Base-by-base conservation (phyloP, 1,284 basidiomycete species). In the Rhodotorula sp. region DNA sequence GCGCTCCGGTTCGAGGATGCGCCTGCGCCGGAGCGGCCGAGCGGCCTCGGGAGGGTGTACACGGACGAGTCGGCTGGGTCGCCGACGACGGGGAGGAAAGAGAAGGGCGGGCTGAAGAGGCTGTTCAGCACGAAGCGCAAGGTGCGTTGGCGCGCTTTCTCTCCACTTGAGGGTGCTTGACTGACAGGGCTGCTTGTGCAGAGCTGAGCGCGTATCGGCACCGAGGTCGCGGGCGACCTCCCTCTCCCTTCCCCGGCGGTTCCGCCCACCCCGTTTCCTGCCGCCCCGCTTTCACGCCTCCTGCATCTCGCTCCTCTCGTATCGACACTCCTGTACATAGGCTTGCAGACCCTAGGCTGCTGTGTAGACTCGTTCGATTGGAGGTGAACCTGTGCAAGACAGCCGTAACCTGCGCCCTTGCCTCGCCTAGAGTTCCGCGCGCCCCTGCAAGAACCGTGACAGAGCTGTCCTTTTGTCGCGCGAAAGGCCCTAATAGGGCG, bases 121-220 rank as follows among this genome's bases (percentile, higher is more conserved):
- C 48, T 72, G 55, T 72, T 72, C 60, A 66, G 63, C 22, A 78
- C 76, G n/a, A 75, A 76, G 67, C 76, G 77, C 39, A 78, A 78
- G 74, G 77, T 78, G 39, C 25, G 71, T 62, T n/a, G 51, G 9
- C 22, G 41, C 50, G 6, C 41, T 57, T 32, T 54, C 22, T 37
- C 46, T 15, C 39, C n/a, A 46, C n/a, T 21, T 32, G 21, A 27
- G 21, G 15, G 13, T 17, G 17, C 36, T 7, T 22, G 12, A 7
- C 17, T 34, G 29, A 32, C 21, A 9, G 15, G 17, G 9, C 17
- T 9, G n/a, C n/a, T 6, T 29, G 1, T 13, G 58, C 58, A 59
- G 58, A 29, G 37, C 39, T 59, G 58, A 59, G 56, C 2, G 17
- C 12, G 27, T 17, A 19, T 9, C 12, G 21, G 15, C 2, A 22